These are phyloP conservation scores for Jamesozyma lodderae DNA, from an alignment of 805 yeast genomes.

Conservation along the genomic window DNA sequence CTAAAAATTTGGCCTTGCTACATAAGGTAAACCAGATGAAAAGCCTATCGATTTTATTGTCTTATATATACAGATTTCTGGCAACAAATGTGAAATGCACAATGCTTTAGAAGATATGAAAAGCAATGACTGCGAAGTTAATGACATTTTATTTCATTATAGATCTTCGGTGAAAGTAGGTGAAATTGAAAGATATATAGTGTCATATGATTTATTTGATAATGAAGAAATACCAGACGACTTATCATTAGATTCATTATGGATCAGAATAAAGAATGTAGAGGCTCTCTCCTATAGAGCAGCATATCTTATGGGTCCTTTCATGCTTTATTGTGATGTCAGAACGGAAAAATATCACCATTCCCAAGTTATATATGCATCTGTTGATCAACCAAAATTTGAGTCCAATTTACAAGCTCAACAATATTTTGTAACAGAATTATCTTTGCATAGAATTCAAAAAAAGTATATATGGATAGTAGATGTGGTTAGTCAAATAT, in stretches of 20 bases:
- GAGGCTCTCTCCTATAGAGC: constrained; percentile 49
- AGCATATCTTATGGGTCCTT: constrained; percentile 70
- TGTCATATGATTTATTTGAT: constrained; percentile 39
- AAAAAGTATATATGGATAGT: constrained; percentile 55
- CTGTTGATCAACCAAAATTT: constrained; percentile 70
- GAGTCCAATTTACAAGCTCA: constrained; percentile 68
- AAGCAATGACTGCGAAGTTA: neutral
- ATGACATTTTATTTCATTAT: constrained; percentile 9
- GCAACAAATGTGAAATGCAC: too few relatives aligned
- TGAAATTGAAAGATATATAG: constrained; percentile 46
- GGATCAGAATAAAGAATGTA: constrained; percentile 50
- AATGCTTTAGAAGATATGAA: neutral
- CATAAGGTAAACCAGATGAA: too few relatives aligned
- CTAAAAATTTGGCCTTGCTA: too few relatives aligned
- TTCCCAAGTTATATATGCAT: constrained; percentile 42
- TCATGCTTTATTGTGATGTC: constrained; percentile 63
- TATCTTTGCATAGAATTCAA: constrained; percentile 56
- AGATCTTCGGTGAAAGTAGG: constrained; percentile 41
- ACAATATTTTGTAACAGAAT: constrained; percentile 49
- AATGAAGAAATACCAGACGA: constrained; percentile 24
- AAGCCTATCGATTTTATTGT: too few relatives aligned
- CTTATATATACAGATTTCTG: too few relatives aligned
- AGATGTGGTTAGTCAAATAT: constrained; percentile 61
- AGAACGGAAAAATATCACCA: constrained; percentile 46
- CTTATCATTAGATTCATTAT: constrained; percentile 31